Evolutionary conservation across 768 basidiomycete genomes (phyloP).

Genomic region (Grammothele lineata): DNA sequence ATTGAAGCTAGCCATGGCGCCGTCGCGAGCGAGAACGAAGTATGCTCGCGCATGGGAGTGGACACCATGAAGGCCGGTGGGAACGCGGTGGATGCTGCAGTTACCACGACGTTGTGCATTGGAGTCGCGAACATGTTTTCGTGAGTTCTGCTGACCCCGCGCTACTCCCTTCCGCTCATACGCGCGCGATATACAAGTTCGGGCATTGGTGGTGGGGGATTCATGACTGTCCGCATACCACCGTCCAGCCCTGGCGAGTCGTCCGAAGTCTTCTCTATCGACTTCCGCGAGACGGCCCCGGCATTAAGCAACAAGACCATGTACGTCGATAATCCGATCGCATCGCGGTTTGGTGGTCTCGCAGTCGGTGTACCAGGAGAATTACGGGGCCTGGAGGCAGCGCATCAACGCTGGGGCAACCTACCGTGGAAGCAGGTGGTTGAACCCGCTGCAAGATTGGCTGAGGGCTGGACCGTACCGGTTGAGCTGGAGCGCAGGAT

Average conservation of each 20-base stretch:
- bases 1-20: conserved; percentile 71
- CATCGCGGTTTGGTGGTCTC: conserved; percentile 71
- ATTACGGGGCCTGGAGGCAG: conserved; percentile 80
- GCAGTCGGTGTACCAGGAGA: conserved; percentile 92
- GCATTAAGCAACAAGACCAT: conserved; percentile 68
- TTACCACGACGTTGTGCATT: conserved; percentile 73
- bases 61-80: conserved; percentile 75
- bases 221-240: conserved; percentile 80
- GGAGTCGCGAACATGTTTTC: conserved; percentile 91
- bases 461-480: conserved; percentile 76
- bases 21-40: conserved; percentile 83
- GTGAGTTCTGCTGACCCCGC: conserved; percentile 41
- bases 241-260: conserved; percentile 34
- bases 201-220: conserved; percentile 85
- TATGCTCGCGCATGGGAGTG: conserved; percentile 85
- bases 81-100: conserved; percentile 86
- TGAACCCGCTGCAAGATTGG: conserved; percentile 68
- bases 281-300: conserved; percentile 89
- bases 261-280: conserved; percentile 69
- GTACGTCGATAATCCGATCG: conserved; percentile 54
- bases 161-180: conserved; percentile 5
- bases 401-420: conserved; percentile 77
- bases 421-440: conserved; percentile 78
- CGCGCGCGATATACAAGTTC: conserved; percentile 1
- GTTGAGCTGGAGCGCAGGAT: conserved; percentile 73